These are phyloP conservation scores for Komagataella ulmi DNA, from an alignment of 805 yeast genomes.

Conservation along the genomic window DNA sequence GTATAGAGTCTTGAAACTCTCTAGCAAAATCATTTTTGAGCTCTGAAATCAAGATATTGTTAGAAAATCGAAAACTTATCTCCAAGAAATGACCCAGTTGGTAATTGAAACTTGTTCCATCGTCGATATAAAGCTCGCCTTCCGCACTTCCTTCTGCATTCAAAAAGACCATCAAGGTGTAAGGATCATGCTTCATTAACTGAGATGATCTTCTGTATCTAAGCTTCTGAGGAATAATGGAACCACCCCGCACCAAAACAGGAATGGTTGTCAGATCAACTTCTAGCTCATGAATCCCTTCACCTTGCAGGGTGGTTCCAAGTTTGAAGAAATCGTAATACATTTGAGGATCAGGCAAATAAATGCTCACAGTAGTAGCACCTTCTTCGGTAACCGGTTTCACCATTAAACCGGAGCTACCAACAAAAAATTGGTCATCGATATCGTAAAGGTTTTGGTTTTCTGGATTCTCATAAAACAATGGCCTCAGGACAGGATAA, in stretches of 20 bases:
- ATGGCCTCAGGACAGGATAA: conserved; percentile 57
- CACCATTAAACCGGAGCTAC: conserved; percentile 55
- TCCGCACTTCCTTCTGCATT: conserved; percentile 31
- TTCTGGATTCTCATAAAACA: conserved; percentile 43
- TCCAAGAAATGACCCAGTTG: conserved; percentile 33
- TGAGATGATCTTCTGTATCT: conserved; percentile 71
- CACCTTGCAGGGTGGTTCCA: conserved; percentile 18
- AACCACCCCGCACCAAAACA: conserved; percentile 65
- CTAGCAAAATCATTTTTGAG: conserved; percentile 10
- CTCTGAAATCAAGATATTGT: conserved; percentile 17
- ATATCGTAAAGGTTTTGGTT: conserved; percentile 35
- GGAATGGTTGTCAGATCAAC: conserved; percentile 56
- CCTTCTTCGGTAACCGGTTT: conserved; percentile 65
- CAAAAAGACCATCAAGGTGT: conserved; percentile 55
- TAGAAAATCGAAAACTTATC: conserved; percentile 24
- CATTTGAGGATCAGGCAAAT: conserved; percentile 39
- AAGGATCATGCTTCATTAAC: conserved; percentile 70
- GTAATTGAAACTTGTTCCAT: conserved; percentile 62
- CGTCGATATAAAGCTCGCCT: conserved; percentile 59
- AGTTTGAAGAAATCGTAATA: conserved; percentile 37
- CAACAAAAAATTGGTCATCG: conserved; percentile 79
- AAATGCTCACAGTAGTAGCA: conserved; percentile 23
- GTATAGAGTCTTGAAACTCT: conserved; percentile 12
- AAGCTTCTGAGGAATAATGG: conserved; percentile 51
- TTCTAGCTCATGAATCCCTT: conserved; percentile 24